Conservation (phyloP, 495 filamentous ascomycete species). For the Neurospora cerealis region DNA sequence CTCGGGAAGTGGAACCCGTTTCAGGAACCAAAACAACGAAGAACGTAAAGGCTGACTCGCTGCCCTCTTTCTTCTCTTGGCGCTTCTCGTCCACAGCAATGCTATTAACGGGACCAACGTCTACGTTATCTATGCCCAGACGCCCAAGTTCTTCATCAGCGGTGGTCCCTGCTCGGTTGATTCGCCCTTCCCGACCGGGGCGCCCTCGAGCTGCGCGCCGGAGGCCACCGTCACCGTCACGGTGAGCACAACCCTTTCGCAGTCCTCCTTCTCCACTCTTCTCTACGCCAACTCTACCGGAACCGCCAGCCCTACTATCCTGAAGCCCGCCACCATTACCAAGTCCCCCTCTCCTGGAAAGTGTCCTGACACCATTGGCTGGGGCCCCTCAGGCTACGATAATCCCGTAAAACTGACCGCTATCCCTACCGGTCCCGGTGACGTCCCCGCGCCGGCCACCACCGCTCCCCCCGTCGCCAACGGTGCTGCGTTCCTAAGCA, state of each 20-base stretch:
- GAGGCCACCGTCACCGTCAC: constrained; percentile 21
- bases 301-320: constrained; percentile 3
- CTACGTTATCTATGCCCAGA: constrained; percentile 40
- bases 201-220: constrained; percentile 12
- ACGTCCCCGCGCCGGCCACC: constrained; percentile 2
- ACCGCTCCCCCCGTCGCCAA: constrained; percentile 2
- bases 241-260: constrained; percentile 17
- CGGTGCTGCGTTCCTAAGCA: background rate
- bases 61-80: background rate
- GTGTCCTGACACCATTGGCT: constrained; percentile 22
- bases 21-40: background rate
- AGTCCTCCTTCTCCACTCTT: background rate
- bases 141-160: constrained; percentile 29
- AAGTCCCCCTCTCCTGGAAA: constrained; percentile 4
- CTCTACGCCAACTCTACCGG: constrained; percentile 3
- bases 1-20: background rate
- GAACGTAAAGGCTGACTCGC: background rate
- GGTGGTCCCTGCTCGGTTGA: constrained; percentile 13
- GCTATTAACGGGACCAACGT: constrained; percentile 41
- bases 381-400: constrained; percentile 17
- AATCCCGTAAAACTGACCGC: constrained; percentile 12
- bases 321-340: background rate
- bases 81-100: constrained; percentile 17
- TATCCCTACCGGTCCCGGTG: constrained; percentile 5
- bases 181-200: background rate